These are phyloP conservation scores for Aspergillus japonicus DNA, from an alignment of 2,329 filamentous ascomycete genomes.

Conservation along the genomic window DNA sequence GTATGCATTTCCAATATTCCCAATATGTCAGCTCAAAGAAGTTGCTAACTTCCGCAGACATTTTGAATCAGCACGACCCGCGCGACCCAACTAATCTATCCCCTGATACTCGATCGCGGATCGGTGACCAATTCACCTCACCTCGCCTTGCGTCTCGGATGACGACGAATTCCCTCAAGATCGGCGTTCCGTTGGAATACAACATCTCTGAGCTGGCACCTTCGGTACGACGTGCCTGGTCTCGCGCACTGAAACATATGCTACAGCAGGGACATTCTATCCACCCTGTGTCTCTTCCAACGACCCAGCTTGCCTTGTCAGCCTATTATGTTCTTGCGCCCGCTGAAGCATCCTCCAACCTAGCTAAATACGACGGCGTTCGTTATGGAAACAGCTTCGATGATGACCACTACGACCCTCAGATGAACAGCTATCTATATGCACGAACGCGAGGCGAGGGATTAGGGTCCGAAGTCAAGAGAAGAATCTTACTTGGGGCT, in stretches of 20 bases:
- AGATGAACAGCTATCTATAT: slow-evolving; percentile 62
- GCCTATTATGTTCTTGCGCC: slow-evolving; percentile 96
- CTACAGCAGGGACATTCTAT: slow-evolving; percentile 67
- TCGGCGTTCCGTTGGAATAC: slow-evolving; percentile 71
- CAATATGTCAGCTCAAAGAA: background rate
- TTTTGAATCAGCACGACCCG: slow-evolving; percentile 61
- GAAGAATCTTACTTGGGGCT: slow-evolving; percentile 82
- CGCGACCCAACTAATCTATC: slow-evolving; percentile 74
- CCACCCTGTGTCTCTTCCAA: slow-evolving; percentile 74
- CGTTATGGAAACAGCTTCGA: slow-evolving; percentile 70
- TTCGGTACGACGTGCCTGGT: slow-evolving; percentile 69
- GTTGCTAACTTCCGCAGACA: slow-evolving; percentile 35
- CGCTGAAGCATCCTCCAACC: slow-evolving; percentile 91
- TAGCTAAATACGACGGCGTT: slow-evolving; percentile 96
- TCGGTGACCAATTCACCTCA: slow-evolving; percentile 45
- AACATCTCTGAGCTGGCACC: slow-evolving; percentile 79
- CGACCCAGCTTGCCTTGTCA: slow-evolving; percentile 79
- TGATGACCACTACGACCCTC: slow-evolving; percentile 52
- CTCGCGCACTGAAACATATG: slow-evolving; percentile 58
- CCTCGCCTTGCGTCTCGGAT: slow-evolving; percentile 25
- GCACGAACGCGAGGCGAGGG: slow-evolving; percentile 69
- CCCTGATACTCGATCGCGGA: slow-evolving; percentile 52
- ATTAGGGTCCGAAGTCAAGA: slow-evolving; percentile 81
- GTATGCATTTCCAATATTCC: slow-evolving; percentile 36
- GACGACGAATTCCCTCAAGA: slow-evolving; percentile 41